Base-by-base conservation (phyloP, 1,139 yeast species). In the Chernovozyma sophiae-reginae region DNA sequence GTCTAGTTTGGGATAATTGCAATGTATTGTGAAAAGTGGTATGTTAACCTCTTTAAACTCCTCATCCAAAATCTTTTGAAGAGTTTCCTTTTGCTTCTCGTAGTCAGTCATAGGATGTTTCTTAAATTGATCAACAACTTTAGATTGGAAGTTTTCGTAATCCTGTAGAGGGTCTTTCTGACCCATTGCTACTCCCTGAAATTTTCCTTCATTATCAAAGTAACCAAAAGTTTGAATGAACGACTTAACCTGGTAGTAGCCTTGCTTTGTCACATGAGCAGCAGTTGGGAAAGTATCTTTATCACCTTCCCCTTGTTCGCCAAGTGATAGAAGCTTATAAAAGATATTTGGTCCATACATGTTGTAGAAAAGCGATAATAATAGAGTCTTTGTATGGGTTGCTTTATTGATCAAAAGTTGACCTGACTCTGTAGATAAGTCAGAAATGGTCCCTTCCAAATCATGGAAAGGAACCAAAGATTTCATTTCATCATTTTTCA, bases 281-380 rank as follows among this genome's bases (percentile, higher is more conserved):
- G 81, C 84, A 0, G 81, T 74, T 18, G 67, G 63, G 49, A 77
- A 79, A 0, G 86, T 79, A 43, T 79, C 86, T 49, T 79, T 79
- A 46, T 79, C 86, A 35, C 86, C 86, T 55, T 79, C 84, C 26
- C 86, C 86, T 41, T 62, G 70, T 22, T 70, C 75, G 8, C 85
- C 85, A 51, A 77, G 75, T 0, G 81, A 72, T 35, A 79, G 65
- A 27, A 79, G 55, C 25, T 73, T 73, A 46, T 79, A 79, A 48
- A 68, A 79, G 39, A 70, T 61, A 4, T 62, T 58, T 3, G 84
- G 85, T 0, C 86, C 85, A 52, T 73, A 73, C 36, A 73, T 58
- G 48, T 79, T 79, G 49, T 79, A 79, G 51, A 75, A 79, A 30
- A 78, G 43, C 0, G 74, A 72, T 25, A 79, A 55, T 31, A 79